Conservation (phyloP, 176 grass and related monocot species). For the Chrysopogon serrulatus region DNA sequence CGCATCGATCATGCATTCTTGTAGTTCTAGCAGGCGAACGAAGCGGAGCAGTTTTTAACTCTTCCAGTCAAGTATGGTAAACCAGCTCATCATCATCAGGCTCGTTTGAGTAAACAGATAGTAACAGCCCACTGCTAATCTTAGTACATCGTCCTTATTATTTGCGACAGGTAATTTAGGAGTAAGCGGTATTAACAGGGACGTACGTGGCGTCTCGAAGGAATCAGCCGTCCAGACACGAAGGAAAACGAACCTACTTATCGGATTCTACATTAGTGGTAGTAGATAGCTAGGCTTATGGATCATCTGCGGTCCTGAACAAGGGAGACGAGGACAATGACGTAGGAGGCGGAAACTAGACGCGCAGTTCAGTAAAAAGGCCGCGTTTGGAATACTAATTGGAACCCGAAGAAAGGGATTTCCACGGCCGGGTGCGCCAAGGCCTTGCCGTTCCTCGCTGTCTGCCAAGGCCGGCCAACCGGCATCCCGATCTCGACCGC, state of each 20-base stretch:
- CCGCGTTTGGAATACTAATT: no score
- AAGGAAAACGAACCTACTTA: neutral
- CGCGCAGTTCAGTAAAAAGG: no score
- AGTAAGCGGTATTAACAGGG: neutral
- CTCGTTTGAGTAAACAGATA: neutral
- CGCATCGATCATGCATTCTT: neutral
- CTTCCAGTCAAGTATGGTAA: neutral
- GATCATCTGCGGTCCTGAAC: no score
- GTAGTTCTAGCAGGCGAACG: neutral
- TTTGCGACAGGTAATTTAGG: neutral
- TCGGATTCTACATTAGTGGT: no score
- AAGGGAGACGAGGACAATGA: neutral
- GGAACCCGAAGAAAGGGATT: no score
- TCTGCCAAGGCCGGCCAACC: neutral
- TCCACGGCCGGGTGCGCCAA: no score
- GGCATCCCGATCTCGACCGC: no score
- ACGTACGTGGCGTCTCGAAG: slow-evolving; percentile 15
- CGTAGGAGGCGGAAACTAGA: neutral
- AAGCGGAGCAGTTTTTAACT: neutral
- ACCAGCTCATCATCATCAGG: neutral
- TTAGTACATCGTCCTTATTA: neutral
- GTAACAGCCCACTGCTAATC: neutral
- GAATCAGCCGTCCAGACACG: neutral
- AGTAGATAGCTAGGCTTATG: neutral
- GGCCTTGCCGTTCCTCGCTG: no score